phyloP scores from a whole-genome alignment of 2,329 filamentous ascomycete species.

The Penicillium brasilianum region DNA sequence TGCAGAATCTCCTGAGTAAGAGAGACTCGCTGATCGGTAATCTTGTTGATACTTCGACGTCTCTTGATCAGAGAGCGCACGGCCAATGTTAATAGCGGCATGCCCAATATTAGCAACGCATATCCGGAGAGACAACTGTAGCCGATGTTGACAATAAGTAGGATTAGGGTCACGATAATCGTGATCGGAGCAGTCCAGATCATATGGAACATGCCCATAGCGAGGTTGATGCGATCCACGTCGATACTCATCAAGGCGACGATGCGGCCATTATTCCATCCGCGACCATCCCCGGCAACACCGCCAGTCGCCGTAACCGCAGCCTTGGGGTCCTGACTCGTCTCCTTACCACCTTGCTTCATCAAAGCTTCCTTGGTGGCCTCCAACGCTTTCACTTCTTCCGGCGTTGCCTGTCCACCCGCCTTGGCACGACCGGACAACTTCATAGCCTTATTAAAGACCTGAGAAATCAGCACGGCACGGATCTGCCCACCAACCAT shows the following conservation, averaged over 20 bases:
- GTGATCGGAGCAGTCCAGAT: constrained; percentile 84
- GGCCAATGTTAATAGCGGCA: constrained; percentile 77
- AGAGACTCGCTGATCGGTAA: constrained; percentile 90
- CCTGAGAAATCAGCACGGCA: constrained; percentile 79
- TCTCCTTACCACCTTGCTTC: constrained; percentile 41
- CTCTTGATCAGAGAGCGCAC: constrained; percentile 78
- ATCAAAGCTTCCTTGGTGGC: constrained; percentile 49
- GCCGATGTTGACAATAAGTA: constrained; percentile 83
- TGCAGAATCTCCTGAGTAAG: constrained; percentile 91
- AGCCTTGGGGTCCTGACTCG: constrained; percentile 39
- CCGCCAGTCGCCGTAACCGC: constrained; percentile 48
- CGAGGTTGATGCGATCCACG: constrained; percentile 89
- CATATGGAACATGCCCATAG: constrained; percentile 87
- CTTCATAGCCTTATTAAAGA: constrained; percentile 92
- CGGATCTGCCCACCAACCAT: constrained; percentile 84
- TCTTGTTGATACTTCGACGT: constrained; percentile 82
- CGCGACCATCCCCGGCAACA: constrained; percentile 71
- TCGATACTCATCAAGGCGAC: constrained; percentile 95
- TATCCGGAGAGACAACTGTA: constrained; percentile 92
- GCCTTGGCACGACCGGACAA: constrained; percentile 87
- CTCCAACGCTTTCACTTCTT: constrained; percentile 52
- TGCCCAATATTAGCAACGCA: constrained; percentile 75
- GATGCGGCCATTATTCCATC: constrained; percentile 92
- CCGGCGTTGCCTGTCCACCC: constrained; percentile 66
- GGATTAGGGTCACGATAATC: constrained; percentile 75